Evolutionary conservation across 1,284 basidiomycete genomes (phyloP).

Genomic region (Pseudomicrostroma phylloplanum): DNA sequence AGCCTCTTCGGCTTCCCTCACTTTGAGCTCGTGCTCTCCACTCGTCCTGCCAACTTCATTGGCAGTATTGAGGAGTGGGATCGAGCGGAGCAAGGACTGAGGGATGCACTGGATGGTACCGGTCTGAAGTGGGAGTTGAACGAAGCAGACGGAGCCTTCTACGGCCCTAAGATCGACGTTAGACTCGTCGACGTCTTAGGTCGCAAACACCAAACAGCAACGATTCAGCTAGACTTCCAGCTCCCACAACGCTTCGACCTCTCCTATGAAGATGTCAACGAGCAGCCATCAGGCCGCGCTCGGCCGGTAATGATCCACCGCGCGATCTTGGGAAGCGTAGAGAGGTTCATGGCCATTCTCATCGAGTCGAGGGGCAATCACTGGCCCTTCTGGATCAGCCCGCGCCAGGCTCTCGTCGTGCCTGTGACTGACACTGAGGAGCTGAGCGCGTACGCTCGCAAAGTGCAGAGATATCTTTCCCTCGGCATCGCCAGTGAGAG

Average conservation of each 20-base stretch:
- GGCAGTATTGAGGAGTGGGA: conserved; percentile 40
- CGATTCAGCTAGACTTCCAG: conserved; percentile 98
- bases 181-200: conserved; percentile 87
- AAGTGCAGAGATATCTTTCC: conserved; percentile 64
- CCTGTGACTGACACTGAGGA: conserved; percentile 68
- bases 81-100: conserved; percentile 32
- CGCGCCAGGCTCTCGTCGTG: conserved; percentile 87
- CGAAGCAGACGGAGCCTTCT: conserved; percentile 83
- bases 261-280: conserved; percentile 60
- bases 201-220: conserved; percentile 88
- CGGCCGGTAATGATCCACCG: conserved; percentile 98
- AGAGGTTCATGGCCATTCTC: conserved; percentile 93
- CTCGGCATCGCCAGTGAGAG: conserved; percentile 60
- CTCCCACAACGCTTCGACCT: conserved; percentile 96
- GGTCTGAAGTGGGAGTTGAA: conserved; percentile 76
- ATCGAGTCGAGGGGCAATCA: conserved; percentile 89
- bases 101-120: conserved; percentile 29
- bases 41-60: conserved; percentile 37
- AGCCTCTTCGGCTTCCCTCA: conserved; percentile 40
- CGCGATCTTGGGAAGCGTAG: conserved; percentile 87
- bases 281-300: conserved; percentile 51
- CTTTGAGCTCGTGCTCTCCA: conserved; percentile 47
- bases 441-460: conserved; percentile 77
- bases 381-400: conserved; percentile 99
- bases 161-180: conserved; percentile 78